phyloP scores from a whole-genome alignment of 768 basidiomycete genomes.

The Suillus variegatus region DNA sequence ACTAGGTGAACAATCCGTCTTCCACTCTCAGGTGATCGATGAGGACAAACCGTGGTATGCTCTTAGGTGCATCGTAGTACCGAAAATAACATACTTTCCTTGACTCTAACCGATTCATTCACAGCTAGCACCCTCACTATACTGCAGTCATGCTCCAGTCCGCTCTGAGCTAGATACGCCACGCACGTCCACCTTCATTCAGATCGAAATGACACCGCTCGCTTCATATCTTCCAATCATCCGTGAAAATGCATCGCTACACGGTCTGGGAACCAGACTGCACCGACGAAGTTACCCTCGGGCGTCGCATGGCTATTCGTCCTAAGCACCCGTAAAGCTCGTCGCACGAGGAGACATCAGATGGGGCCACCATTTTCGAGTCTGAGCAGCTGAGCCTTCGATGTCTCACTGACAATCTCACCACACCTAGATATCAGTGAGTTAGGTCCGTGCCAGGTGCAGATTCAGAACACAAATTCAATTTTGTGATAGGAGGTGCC shows the following conservation, averaged over 20 bases:
- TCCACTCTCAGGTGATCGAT: neutral
- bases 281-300: conserved; percentile 56
- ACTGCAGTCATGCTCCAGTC: neutral
- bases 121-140: neutral
- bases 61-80: neutral
- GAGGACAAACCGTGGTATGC: neutral
- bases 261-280: conserved; percentile 70
- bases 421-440: no score
- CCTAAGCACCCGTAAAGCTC: conserved; percentile 47
- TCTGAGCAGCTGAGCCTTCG: no score
- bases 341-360: conserved; percentile 50
- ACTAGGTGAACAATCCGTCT: neutral
- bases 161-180: neutral
- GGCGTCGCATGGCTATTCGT: conserved; percentile 58
- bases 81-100: neutral
- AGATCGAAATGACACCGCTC: neutral
- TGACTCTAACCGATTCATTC: no score
- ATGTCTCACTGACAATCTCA: no score
- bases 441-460: no score
- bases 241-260: conserved; percentile 22
- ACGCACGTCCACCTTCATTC: no score
- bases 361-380: no score
- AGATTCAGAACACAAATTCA: no score
- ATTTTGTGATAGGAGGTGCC: no score
- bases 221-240: neutral